Base-by-base conservation (phyloP, 2,329 filamentous ascomycete genomes). In the Aspergillus ochraceus region DNA sequence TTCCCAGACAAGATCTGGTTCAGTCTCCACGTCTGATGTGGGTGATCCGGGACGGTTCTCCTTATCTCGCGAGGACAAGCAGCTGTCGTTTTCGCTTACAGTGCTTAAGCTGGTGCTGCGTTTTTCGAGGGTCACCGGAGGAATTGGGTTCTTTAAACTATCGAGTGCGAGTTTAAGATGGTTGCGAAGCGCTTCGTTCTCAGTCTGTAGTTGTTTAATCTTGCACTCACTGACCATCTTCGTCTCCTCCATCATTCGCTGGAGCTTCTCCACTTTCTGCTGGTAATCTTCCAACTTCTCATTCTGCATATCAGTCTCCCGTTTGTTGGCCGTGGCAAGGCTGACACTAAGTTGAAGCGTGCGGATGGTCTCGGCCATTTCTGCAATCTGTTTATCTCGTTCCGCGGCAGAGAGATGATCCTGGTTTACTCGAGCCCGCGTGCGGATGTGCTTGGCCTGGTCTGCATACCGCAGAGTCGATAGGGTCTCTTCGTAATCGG, bases 381-480 rank as follows among this genome's bases (percentile, higher is more conserved):
- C 90, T 1, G 86, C 83, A 69, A 99, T 97, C 76, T 98, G 92
- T 4, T 92, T 92, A 76, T 99, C 95, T 65, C 96, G 88, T 78
- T 98, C 91, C 0, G 94, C 95, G 14, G 92, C 90, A 10, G 91
- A 94, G 67, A 97, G 89, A 68, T 92, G 90, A 76, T 97, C 93
- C 78, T 99, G 92, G 80, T 99, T 99, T 79, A 98, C 91, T 32
- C 93, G 88, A 26, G 95, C 95, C 54, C 92, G 89, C 36, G 93
- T 98, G 71, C 93, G 92, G 79, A 99, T 99, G 58, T 90, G 90
- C 81, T 99, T 99, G 62, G 95, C 95, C 77, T 98, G 94, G 76
- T 99, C 94, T 20, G 95, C 95, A 75, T 99, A 99, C 42, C 95
- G 91, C 12, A 99, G 86, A 1, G 95, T 99, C 2, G 92, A 97